A percentile compares a stretch with the other conserved stretches of the same genome.
phyloP scores from a whole-genome alignment of 345 rosid species.

The Combretum micranthum region DNA sequence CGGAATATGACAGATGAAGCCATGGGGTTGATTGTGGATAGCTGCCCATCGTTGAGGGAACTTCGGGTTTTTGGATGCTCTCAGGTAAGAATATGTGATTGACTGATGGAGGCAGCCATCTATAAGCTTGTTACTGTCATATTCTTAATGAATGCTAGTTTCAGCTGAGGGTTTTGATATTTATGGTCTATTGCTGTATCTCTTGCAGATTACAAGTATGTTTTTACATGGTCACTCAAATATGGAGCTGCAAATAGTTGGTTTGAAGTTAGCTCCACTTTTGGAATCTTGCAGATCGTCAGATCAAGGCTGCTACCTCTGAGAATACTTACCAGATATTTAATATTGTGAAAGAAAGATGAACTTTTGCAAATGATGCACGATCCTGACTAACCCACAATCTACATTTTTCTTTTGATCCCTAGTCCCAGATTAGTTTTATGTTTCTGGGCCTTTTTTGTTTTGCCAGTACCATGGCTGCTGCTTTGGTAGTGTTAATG shows the following conservation, averaged over 20 bases:
- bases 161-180: neutral
- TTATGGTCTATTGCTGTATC: neutral
- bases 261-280: constrained; percentile 52
- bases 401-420: no score
- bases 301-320: constrained; percentile 8
- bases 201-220: constrained; percentile 56
- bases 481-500: no score
- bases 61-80: constrained; percentile 82
- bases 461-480: no score
- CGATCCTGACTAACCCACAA: no score
- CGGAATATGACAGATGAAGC: constrained; percentile 58
- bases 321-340: neutral
- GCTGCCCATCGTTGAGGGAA: constrained; percentile 55
- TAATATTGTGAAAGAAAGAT: no score
- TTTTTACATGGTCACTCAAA: constrained; percentile 74
- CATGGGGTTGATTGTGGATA: constrained; percentile 77
- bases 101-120: neutral
- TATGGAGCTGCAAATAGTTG: constrained; percentile 47
- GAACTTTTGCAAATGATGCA: no score
- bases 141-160: neutral
- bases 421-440: no score
- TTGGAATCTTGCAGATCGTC: constrained; percentile 23
- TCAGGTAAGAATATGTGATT: constrained; percentile 39
- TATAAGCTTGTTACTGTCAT: neutral
- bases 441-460: no score